These are phyloP conservation scores for Nakazawaea wyomingensis DNA, from an alignment of 805 yeast species.

Conservation along the genomic window DNA sequence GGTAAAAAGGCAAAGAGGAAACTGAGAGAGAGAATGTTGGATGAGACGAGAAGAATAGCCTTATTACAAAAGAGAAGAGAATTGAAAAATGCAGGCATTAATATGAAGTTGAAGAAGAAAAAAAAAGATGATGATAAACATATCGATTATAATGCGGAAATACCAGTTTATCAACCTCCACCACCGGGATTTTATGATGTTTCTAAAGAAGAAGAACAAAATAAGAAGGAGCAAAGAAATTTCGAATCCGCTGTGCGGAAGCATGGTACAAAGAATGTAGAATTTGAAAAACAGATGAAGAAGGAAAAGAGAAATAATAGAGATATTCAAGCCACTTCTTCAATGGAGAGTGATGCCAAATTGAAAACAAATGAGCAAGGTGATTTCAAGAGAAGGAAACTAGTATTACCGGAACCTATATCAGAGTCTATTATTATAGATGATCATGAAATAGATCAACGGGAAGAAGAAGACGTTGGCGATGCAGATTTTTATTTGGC, in stretches of 20 bases:
- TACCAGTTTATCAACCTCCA: slow-evolving; percentile 73
- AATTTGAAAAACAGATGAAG: slow-evolving; percentile 26
- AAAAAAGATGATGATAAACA: slow-evolving; percentile 53
- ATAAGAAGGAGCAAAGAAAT: slow-evolving; percentile 29
- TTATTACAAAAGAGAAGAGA: slow-evolving; percentile 76
- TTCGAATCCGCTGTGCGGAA: slow-evolving; percentile 41
- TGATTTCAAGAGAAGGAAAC: slow-evolving; percentile 31
- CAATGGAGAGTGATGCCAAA: slow-evolving; percentile 16
- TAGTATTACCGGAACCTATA: slow-evolving; percentile 33
- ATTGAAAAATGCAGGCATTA: slow-evolving; percentile 73
- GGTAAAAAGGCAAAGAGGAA: slow-evolving; percentile 94
- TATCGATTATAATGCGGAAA: slow-evolving; percentile 78
- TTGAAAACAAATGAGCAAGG: slow-evolving; percentile 17
- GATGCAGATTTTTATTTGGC: neutral
- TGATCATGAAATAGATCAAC: slow-evolving; percentile 12
- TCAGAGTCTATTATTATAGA: neutral
- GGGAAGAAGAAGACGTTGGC: slow-evolving; percentile 13
- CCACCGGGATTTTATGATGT: slow-evolving; percentile 66
- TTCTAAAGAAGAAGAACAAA: slow-evolving; percentile 45
- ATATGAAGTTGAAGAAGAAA: slow-evolving; percentile 39
- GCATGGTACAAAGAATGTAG: slow-evolving; percentile 39
- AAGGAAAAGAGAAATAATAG: slow-evolving; percentile 26
- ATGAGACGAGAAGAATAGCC: slow-evolving; percentile 73
- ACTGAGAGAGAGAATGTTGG: slow-evolving; percentile 76
- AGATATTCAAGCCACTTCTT: slow-evolving; percentile 19